These are phyloP conservation scores for Cladosporium sp. DNA, from an alignment of 2,329 filamentous ascomycete species.

Conservation along the genomic window DNA sequence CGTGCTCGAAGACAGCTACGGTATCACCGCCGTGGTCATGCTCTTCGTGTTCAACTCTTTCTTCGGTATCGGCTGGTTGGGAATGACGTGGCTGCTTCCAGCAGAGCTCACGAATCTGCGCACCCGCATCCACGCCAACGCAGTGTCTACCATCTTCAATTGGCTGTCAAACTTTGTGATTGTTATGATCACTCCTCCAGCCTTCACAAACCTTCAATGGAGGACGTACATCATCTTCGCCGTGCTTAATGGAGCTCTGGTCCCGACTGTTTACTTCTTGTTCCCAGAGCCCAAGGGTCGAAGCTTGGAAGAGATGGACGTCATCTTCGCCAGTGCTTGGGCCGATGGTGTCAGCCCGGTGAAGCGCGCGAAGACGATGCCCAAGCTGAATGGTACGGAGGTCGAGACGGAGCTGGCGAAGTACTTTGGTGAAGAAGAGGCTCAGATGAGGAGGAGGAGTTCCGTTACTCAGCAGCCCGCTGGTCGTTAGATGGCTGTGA, in stretches of 20 bases:
- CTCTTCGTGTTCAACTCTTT: slow-evolving; percentile 28
- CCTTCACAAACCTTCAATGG: slow-evolving; percentile 14
- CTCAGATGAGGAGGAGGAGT: slow-evolving; percentile 10
- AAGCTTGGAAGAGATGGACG: slow-evolving; percentile 16
- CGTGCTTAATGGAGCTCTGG: slow-evolving; percentile 43
- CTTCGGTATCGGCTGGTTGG: slow-evolving; percentile 24
- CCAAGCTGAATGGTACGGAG: background rate
- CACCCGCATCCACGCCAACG: slow-evolving; percentile 27
- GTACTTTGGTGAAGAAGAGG: slow-evolving; percentile 11
- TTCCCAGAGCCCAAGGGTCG: slow-evolving; percentile 15
- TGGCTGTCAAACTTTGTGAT: slow-evolving; percentile 13
- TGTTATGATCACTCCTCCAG: slow-evolving; percentile 15
- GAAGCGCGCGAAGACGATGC: slow-evolving; percentile 3
- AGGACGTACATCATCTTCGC: slow-evolving; percentile 14
- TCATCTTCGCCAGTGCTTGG: slow-evolving; percentile 14
- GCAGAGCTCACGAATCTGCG: slow-evolving; percentile 32
- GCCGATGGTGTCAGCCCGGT: slow-evolving; percentile 8
- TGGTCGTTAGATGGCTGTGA: background rate
- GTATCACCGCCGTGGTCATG: slow-evolving; percentile 27
- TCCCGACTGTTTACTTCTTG: slow-evolving; percentile 15
- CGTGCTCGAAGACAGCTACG: slow-evolving; percentile 1
- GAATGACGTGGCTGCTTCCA: slow-evolving; percentile 20
- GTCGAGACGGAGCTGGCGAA: slow-evolving; percentile 8
- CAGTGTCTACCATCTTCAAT: slow-evolving; percentile 9
- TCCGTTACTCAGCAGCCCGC: slow-evolving; percentile 1